Conservation (phyloP, 2,329 filamentous ascomycete genomes). For the Pleoardoris graminearum region DNA sequence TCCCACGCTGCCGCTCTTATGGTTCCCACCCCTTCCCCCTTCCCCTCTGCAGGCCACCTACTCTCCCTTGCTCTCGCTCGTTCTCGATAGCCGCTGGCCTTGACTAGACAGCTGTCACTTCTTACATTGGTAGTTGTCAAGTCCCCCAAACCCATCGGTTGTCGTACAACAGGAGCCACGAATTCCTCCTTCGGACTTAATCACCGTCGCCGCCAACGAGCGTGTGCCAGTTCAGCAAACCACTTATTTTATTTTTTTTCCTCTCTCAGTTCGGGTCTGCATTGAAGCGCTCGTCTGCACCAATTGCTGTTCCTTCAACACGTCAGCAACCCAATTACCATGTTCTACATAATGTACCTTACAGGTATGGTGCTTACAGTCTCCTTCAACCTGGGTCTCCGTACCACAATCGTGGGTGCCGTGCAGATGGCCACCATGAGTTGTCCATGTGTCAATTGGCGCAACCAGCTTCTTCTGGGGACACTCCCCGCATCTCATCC, state of each 20-base stretch:
- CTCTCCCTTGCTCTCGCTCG: constrained; percentile 42
- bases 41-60: constrained; percentile 43
- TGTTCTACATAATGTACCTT: constrained; percentile 52
- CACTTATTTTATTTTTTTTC: constrained; percentile 24
- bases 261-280: constrained; percentile 29
- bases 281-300: constrained; percentile 29
- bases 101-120: constrained; percentile 43
- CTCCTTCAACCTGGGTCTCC: constrained; percentile 11
- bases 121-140: constrained; percentile 42
- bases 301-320: constrained; percentile 27
- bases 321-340: constrained; percentile 36
- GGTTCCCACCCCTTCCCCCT: constrained; percentile 39
- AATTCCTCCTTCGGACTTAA: constrained; percentile 31
- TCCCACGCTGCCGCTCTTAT: constrained; percentile 43
- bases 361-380: constrained; percentile 42
- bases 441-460: constrained; percentile 18
- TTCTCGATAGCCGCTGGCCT: constrained; percentile 34
- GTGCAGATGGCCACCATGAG: constrained; percentile 13
- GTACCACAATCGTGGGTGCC: constrained; percentile 15
- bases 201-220: constrained; percentile 38
- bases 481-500: constrained; percentile 5
- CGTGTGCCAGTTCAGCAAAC: constrained; percentile 40
- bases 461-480: neutral
- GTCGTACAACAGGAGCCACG: constrained; percentile 46
- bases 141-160: constrained; percentile 29